phyloP scores from a whole-genome alignment of 2,329 filamentous ascomycete species.

The Torrubiella hemipterigena region DNA sequence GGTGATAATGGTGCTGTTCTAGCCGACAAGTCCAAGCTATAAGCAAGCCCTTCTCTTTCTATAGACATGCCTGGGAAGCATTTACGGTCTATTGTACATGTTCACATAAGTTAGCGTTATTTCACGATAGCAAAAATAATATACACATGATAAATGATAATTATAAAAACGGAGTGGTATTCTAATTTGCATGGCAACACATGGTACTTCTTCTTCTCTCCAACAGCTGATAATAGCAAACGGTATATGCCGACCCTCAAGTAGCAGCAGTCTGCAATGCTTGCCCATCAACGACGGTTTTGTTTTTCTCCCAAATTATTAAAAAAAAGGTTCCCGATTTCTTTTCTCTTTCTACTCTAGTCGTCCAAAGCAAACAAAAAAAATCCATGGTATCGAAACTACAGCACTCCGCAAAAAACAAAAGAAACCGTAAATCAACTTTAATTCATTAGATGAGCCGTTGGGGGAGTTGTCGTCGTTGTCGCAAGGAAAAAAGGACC shows the following conservation, averaged over 20 bases:
- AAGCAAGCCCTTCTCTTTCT: constrained; percentile 4
- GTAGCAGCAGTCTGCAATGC: too few species aligned
- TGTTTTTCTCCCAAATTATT: too few species aligned
- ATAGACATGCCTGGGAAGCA: neutral
- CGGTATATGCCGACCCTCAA: too few species aligned
- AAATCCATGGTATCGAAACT: constrained; percentile 25
- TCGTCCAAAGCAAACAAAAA: constrained; percentile 8
- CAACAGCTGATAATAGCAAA: too few species aligned
- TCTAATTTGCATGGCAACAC: too few species aligned
- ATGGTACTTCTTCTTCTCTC: too few species aligned
- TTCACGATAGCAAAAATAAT: neutral
- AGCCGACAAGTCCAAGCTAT: constrained; percentile 19
- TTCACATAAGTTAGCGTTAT: neutral
- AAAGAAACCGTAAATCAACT: constrained; percentile 2
- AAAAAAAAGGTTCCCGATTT: constrained; percentile 3
- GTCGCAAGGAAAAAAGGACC: constrained; percentile 4
- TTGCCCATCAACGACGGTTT: too few species aligned
- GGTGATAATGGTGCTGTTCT: constrained; percentile 48
- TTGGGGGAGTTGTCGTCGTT: constrained; percentile 6
- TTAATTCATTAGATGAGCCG: constrained; percentile 1
- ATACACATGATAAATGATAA: neutral
- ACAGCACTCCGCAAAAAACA: constrained; percentile 7
- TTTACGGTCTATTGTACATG: neutral
- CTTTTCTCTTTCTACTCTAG: constrained; percentile 20
- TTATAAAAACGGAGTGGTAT: neutral